Base-by-base conservation (phyloP, 139 green algal species). In the Chlamydomonas schloesseri region DNA sequence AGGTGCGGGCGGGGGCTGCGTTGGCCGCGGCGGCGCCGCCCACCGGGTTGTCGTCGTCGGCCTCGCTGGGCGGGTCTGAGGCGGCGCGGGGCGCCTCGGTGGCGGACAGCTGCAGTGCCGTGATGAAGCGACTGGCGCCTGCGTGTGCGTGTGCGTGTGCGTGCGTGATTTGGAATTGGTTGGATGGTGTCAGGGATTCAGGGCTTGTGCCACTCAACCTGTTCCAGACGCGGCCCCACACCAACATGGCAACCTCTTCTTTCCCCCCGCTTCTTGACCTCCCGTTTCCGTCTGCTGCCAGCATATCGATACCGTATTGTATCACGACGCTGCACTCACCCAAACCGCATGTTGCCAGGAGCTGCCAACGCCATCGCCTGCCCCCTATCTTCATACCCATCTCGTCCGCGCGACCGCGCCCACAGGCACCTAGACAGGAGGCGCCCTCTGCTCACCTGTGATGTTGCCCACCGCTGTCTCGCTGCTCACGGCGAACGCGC, bases 51-150 rank as follows among this genome's bases (percentile, higher is more conserved):
- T 6, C 15, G 23, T 8, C 26, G 11, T 42, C 24, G 71, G 11
- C 28, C 4, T 36, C 71, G 42, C 9, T 46, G 55, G n/a, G 13
- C 5, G 74, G 33, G 23, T 9, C 29, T n/a, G 47, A 10, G 62
- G 58, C 23, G 21, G 68, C 4, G 14, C 37, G 26, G 29, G 24
- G 80, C 69, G 28, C 42, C 55, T 87, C 69, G 0, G 81, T 80
- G 50, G 65, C 81, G 17, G 69, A 42, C 23, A 87, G 68, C 53
- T 78, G 69, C 42, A 87, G 81, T 6, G 69, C 81, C 2, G 81
- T 87, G 34, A 70, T 72, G 69, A 87, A 87, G 79, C 79, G 79
- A 23, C 65, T 57, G 67, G 79, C 31, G 33, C 79, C 79, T 85
- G 79, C 21, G 64, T 3, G 60, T 9, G 60, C 20, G 64, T 18